Base-by-base conservation (phyloP, 129 eudicot genomes). In the Kitagawia praeruptora region DNA sequence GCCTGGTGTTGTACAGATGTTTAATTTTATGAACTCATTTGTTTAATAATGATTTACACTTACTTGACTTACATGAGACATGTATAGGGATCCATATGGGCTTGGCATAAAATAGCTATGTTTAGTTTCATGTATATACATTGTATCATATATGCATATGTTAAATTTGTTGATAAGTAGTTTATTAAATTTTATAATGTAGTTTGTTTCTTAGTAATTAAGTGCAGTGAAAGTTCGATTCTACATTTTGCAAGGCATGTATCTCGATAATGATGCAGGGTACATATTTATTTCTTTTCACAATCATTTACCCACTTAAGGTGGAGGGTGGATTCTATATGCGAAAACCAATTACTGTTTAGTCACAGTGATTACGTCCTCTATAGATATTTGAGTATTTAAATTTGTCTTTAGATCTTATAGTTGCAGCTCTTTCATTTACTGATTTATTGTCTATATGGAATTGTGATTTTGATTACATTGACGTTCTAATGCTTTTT, bases 401-500 rank as follows among this genome's bases (percentile, higher is more conserved):
- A 34, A 34, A 34, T 34, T 34, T 61, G 69, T 61, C 16, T 58
- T 9, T 61, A 25, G 66, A 61, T 78, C 40, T n/a, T 14, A 14
- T 69, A 46, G 63, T 42, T 72, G 46, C 49, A 79, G 67, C 76
- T 82, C 58, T 39, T 27, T 80, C 49, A 74, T 80, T 40, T 21
- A 40, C 34, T 48, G 27, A 31, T 75, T 31, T 7, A 27, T 48
- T 25, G 54, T 12, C 12, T 48, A 4, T 38, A 25, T 42, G 3
- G 8, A 64, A 48, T 40, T 64, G 39, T 5, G 14, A 9, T 21
- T 78, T 9, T 69, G 21, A 72, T 63, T 28, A 75, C n/a, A 12
- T 25, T 75, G 8, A 64, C 77, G 58, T 56, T 34, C 75, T 49
- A 66, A 70, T 87, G 75, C 37, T 85, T 78, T 51, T 40, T 37